Percentiles rank a stretch among this genome's conserved stretches.
phyloP scores from a whole-genome alignment of 2,329 filamentous ascomycete species.

The Macrophomina phaseolina region DNA sequence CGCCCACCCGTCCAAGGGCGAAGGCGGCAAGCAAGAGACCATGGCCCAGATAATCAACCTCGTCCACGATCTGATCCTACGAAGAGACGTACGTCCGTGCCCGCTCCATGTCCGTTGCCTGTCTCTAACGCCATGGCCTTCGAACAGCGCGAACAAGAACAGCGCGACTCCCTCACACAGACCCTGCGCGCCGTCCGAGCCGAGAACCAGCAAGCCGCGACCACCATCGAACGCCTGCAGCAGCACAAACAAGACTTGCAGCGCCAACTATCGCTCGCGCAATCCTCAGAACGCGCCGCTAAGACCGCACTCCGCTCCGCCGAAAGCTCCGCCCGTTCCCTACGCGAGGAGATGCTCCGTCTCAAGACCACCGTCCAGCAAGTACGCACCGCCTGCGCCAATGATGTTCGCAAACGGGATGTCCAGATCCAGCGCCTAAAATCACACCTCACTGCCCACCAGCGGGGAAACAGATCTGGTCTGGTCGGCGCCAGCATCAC shows the following conservation, averaged over 20 bases:
- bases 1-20: conserved; percentile 69
- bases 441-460: conserved; percentile 75
- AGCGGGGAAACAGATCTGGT: conserved; percentile 54
- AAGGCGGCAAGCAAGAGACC: conserved; percentile 67
- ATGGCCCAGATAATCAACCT: conserved; percentile 91
- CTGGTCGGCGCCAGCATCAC: conserved; percentile 56
- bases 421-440: conserved; percentile 88
- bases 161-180: conserved; percentile 80
- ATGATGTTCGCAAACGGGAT: conserved; percentile 89
- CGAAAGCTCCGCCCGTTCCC: conserved; percentile 73
- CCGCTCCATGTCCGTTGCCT: conserved; percentile 3
- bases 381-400: conserved; percentile 83
- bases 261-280: conserved; percentile 62
- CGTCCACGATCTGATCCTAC: conserved; percentile 88
- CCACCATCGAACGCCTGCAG: conserved; percentile 67
- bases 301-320: conserved; percentile 74
- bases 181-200: conserved; percentile 78
- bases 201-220: conserved; percentile 74
- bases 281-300: conserved; percentile 73
- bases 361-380: conserved; percentile 82
- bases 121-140: background rate
- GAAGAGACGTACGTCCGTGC: conserved; percentile 73
- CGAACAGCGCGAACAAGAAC: conserved; percentile 82
- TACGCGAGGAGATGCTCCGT: conserved; percentile 83
- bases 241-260: conserved; percentile 62